A percentile compares a stretch with the other conserved stretches of the same genome.
phyloP scores from a whole-genome alignment of 495 filamentous ascomycete species.

The Letharia lupina region DNA sequence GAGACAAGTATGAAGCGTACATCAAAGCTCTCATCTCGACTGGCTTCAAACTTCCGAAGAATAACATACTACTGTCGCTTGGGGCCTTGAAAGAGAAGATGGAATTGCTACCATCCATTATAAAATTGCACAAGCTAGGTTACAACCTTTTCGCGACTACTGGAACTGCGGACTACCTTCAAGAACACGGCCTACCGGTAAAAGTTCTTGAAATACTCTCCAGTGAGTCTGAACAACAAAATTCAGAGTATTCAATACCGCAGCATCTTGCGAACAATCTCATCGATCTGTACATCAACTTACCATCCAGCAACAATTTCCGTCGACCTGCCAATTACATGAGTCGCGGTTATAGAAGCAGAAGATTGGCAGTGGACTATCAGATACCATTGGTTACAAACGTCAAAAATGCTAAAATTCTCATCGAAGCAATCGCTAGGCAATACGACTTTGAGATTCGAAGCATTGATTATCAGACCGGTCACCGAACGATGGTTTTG shows the following conservation, averaged over 20 bases:
- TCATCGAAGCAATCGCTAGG: constrained; percentile 87
- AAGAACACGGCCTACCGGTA: constrained; percentile 80
- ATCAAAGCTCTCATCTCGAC: constrained; percentile 92
- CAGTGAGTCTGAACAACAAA: constrained; percentile 64
- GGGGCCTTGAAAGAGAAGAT: constrained; percentile 96
- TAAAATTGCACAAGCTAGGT: constrained; percentile 77
- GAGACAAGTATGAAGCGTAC: constrained; percentile 95
- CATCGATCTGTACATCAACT: constrained; percentile 97
- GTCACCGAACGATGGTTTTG: constrained; percentile 65
- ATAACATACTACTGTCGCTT: constrained; percentile 90
- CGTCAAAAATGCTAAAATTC: constrained; percentile 96
- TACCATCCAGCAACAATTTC: constrained; percentile 96
- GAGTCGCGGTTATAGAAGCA: constrained; percentile 90
- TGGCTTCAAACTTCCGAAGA: constrained; percentile 92
- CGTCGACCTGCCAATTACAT: constrained; percentile 94
- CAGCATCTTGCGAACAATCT: constrained; percentile 94
- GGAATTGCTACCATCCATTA: constrained; percentile 89
- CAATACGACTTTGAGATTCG: constrained; percentile 75
- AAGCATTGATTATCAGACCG: constrained; percentile 81
- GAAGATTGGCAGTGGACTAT: constrained; percentile 97
- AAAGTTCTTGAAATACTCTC: constrained; percentile 84
- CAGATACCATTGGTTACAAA: constrained; percentile 96
- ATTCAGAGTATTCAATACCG: constrained; percentile 90
- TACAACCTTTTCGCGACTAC: constrained; percentile 94
- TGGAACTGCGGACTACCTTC: constrained; percentile 91